Percentiles rank a stretch among this genome's conserved stretches.
These are phyloP conservation scores for Globomyces pollinis-pini DNA, from an alignment of 192 early-diverging fungal species.

Conservation along the genomic window DNA sequence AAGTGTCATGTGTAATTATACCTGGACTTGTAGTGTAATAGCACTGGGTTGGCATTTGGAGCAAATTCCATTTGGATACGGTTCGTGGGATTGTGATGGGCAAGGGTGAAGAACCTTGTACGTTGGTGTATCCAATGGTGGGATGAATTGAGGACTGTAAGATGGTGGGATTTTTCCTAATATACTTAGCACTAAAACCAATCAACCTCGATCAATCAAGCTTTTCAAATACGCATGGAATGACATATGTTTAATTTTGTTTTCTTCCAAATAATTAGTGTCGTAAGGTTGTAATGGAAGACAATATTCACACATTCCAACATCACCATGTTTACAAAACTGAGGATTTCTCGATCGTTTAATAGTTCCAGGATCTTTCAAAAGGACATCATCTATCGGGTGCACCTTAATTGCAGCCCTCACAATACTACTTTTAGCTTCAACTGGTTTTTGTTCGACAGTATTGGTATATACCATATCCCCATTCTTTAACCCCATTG, in stretches of 20 bases:
- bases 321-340: slow-evolving; percentile 71
- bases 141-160: slow-evolving; percentile 35
- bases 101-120: slow-evolving; percentile 77
- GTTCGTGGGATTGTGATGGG: slow-evolving; percentile 62
- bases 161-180: slow-evolving; percentile 52
- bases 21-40: slow-evolving; percentile 64
- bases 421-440: slow-evolving; percentile 1
- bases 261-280: slow-evolving; percentile 70
- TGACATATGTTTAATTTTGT: slow-evolving; percentile 96
- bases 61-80: slow-evolving; percentile 94
- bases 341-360: slow-evolving; percentile 65
- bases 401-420: slow-evolving; percentile 41
- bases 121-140: slow-evolving; percentile 79
- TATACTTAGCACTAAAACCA: no score
- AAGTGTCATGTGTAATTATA: slow-evolving; percentile 5
- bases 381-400: slow-evolving; percentile 70
- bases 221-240: slow-evolving; percentile 87
- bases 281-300: slow-evolving; percentile 92
- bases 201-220: slow-evolving; percentile 52
- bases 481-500: slow-evolving; percentile 20
- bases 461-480: slow-evolving; percentile 26
- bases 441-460: neutral
- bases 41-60: slow-evolving; percentile 95
- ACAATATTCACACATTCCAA: slow-evolving; percentile 93
- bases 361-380: slow-evolving; percentile 76